phyloP scores from a whole-genome alignment of 2,329 filamentous ascomycete species.

The Fusarium palustre region DNA sequence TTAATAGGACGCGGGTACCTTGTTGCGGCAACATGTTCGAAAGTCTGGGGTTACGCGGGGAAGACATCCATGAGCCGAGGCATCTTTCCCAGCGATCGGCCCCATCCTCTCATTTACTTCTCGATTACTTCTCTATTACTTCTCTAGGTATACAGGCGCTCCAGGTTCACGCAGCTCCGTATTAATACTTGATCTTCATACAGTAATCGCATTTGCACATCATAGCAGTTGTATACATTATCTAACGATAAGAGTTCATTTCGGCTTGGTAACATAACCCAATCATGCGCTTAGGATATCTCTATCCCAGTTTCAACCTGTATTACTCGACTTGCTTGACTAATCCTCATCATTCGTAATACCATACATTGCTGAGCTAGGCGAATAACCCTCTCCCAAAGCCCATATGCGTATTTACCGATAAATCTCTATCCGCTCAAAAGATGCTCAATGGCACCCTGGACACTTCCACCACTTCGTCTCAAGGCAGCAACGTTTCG shows the following conservation, averaged over 20 bases:
- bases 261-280: constrained; percentile 43
- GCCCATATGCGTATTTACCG: not conserved
- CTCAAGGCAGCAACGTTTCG: constrained; percentile 89
- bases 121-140: no score
- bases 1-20: constrained; percentile 29
- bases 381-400: constrained; percentile 1
- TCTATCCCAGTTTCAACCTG: constrained; percentile 25
- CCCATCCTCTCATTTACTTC: not conserved
- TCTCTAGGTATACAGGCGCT: not conserved
- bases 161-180: not conserved
- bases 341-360: constrained; percentile 18
- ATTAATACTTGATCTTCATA: not conserved
- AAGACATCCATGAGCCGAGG: constrained; percentile 44
- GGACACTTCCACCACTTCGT: constrained; percentile 91
- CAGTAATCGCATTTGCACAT: no score
- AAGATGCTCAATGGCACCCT: constrained; percentile 87
- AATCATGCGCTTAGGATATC: constrained; percentile 32
- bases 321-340: constrained; percentile 34
- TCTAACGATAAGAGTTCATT: not conserved
- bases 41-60: constrained; percentile 43
- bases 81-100: constrained; percentile 40
- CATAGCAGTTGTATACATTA: not conserved
- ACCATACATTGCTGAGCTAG: constrained; percentile 17
- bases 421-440: constrained; percentile 51
- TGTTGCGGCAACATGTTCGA: constrained; percentile 3